Conservation (phyloP, 129 eudicot species). For the Lactuca saligna region DNA sequence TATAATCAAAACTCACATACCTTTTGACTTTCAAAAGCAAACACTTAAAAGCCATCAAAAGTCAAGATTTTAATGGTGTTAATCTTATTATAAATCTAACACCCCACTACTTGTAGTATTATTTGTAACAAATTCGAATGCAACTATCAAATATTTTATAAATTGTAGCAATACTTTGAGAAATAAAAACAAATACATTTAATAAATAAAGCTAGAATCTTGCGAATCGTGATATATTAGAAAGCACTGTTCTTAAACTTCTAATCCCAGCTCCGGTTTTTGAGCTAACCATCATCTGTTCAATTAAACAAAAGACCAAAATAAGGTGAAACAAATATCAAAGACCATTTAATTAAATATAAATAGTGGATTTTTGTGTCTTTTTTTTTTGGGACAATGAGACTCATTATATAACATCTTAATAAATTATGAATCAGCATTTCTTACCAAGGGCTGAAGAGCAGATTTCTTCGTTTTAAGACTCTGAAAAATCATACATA, state of each 20-base stretch:
- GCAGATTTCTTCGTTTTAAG: conserved; percentile 79
- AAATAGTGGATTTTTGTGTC: too few relatives aligned
- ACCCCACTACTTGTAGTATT: conserved; percentile 9
- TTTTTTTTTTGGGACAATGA: too few relatives aligned
- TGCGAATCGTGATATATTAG: conserved; percentile 63
- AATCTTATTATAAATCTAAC: conserved; percentile 2
- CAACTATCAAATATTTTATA: conserved; percentile 8
- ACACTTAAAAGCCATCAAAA: conserved; percentile 19
- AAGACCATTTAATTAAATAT: too few relatives aligned
- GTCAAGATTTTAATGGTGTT: neutral
- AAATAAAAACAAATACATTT: conserved; percentile 3
- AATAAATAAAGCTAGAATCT: conserved; percentile 38
- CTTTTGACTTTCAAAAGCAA: conserved; percentile 13
- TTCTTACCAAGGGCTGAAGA: conserved; percentile 77
- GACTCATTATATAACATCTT: too few relatives aligned
- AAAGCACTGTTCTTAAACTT: conserved; percentile 76
- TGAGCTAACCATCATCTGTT: conserved; percentile 99
- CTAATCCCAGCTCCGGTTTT: conserved; percentile 88
- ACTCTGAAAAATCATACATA: conserved; percentile 45
- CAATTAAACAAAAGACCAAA: conserved; percentile 10
- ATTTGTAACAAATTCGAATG: neutral
- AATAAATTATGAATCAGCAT: neutral
- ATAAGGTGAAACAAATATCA: too few relatives aligned
- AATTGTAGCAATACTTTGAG: neutral
- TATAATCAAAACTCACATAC: too few relatives aligned